Evolutionary conservation across 768 basidiomycete species (phyloP).

Genomic region (Termitomyces heimii): DNA sequence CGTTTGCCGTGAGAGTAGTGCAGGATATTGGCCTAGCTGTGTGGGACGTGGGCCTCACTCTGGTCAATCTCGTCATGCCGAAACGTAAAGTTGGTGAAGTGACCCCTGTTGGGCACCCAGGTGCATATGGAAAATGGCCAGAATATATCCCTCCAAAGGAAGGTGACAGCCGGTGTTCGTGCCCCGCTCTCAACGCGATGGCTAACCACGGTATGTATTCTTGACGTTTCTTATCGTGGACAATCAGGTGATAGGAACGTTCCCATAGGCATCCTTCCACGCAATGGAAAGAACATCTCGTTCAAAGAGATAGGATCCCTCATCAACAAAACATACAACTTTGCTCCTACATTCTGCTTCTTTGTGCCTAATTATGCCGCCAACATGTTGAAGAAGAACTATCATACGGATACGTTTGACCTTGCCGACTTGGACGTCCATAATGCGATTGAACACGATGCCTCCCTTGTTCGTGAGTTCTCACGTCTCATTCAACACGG

Average conservation of each 20-base stretch:
- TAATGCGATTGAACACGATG: slow-evolving; percentile 74
- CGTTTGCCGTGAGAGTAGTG: slow-evolving; percentile 22
- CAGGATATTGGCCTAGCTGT: slow-evolving; percentile 27
- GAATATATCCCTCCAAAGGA: slow-evolving; percentile 51
- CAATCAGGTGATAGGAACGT: background rate
- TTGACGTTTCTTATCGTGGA: background rate
- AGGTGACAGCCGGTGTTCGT: slow-evolving; percentile 66
- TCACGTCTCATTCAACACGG: background rate
- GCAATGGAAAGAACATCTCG: slow-evolving; percentile 60
- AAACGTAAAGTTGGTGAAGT: slow-evolving; percentile 48
- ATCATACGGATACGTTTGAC: slow-evolving; percentile 55
- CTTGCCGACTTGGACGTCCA: slow-evolving; percentile 65
- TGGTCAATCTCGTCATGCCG: slow-evolving; percentile 47
- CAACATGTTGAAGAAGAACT: slow-evolving; percentile 48
- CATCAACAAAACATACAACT: slow-evolving; percentile 61
- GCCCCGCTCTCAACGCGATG: slow-evolving; percentile 62
- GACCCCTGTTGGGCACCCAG: slow-evolving; percentile 48
- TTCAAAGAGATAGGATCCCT: slow-evolving; percentile 43
- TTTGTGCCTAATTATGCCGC: slow-evolving; percentile 63
- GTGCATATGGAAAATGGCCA: slow-evolving; percentile 62
- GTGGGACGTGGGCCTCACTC: slow-evolving; percentile 48
- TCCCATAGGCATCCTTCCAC: slow-evolving; percentile 57
- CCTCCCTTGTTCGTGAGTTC: slow-evolving; percentile 52
- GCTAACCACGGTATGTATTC: slow-evolving; percentile 68
- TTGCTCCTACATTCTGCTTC: slow-evolving; percentile 58